These are phyloP conservation scores for Xylariaceae sp. DNA, from an alignment of 2,329 filamentous ascomycete genomes.

Conservation along the genomic window DNA sequence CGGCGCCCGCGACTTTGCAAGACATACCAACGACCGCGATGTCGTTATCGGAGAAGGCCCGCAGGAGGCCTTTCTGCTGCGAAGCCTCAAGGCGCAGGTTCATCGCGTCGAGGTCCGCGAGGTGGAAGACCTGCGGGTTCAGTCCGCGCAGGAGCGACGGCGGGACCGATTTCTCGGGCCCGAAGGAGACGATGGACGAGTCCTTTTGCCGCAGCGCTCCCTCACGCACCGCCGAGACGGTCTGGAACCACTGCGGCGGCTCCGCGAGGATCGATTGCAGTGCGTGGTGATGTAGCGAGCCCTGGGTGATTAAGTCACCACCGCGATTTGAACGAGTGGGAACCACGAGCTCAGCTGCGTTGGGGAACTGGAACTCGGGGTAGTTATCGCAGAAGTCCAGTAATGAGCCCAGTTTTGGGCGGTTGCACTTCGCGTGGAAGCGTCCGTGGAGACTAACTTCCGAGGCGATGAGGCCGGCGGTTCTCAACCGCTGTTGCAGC, in stretches of 20 bases:
- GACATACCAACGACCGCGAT: conserved; percentile 44
- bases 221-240: conserved; percentile 29
- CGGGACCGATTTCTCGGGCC: conserved; percentile 41
- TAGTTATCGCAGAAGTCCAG: conserved; percentile 33
- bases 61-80: conserved; percentile 5
- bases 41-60: conserved; percentile 23
- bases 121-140: conserved; percentile 19
- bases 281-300: conserved; percentile 35
- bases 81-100: conserved; percentile 11
- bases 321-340: conserved; percentile 27
- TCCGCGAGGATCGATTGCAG: conserved; percentile 39
- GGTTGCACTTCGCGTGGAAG: conserved; percentile 34
- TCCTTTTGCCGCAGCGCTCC: conserved; percentile 12
- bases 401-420: conserved; percentile 23
- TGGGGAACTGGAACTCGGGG: conserved; percentile 38
- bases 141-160: conserved; percentile 27
- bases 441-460: conserved; percentile 38
- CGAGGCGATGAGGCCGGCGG: conserved; percentile 30
- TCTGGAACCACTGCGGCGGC: conserved; percentile 40
- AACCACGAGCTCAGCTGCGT: conserved; percentile 34
- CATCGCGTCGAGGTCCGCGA: conserved; percentile 11
- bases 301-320: conserved; percentile 27
- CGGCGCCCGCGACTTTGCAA: conserved; percentile 38
- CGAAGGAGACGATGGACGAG: conserved; percentile 38
- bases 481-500: conserved; percentile 32